Evolutionary conservation across 257 asterid genomes (phyloP).

Genomic region (Primulina huaijiensis): DNA sequence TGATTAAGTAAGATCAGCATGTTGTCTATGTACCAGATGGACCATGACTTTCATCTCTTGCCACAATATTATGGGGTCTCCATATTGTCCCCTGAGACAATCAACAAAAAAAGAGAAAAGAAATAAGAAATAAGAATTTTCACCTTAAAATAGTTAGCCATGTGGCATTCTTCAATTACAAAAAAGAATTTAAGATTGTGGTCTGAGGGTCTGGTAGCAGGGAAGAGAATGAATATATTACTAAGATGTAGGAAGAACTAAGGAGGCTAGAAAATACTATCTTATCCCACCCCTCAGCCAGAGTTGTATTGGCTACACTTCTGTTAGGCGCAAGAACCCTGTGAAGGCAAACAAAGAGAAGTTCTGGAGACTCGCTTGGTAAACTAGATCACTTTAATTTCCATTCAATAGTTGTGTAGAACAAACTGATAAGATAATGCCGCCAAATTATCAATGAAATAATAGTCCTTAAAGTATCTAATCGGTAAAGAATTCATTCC

Average conservation of each 20-base stretch:
- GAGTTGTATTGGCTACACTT: background rate
- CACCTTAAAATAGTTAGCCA: background rate
- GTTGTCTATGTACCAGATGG: slow-evolving; percentile 49
- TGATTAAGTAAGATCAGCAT: slow-evolving; percentile 13
- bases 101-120: slow-evolving; percentile 9
- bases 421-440: slow-evolving; percentile 6
- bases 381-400: slow-evolving; percentile 1
- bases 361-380: background rate
- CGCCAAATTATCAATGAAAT: background rate
- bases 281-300: background rate
- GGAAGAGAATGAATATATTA: background rate
- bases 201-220: background rate
- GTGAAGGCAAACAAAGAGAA: background rate
- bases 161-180: background rate
- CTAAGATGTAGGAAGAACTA: background rate
- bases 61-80: slow-evolving; percentile 31
- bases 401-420: background rate
- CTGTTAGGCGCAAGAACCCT: background rate
- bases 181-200: background rate
- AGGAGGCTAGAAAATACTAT: background rate
- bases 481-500: background rate
- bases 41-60: slow-evolving; percentile 32
- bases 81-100: slow-evolving; percentile 39
- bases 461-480: background rate
- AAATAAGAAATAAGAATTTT: background rate